These are phyloP conservation scores for Saturnispora zaruensis DNA, from an alignment of 805 yeast genomes.

Conservation along the genomic window DNA sequence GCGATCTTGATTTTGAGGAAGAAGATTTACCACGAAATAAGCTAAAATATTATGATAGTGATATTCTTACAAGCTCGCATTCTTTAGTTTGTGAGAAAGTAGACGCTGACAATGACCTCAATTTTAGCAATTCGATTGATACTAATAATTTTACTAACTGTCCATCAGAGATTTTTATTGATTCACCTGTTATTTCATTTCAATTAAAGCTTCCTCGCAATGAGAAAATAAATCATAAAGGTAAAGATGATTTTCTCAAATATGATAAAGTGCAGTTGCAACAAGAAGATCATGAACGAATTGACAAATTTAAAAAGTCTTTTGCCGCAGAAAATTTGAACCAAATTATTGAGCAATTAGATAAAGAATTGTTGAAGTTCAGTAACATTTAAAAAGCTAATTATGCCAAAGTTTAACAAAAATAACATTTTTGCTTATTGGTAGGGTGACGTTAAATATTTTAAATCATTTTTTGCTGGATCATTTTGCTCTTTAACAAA, in stretches of 20 bases:
- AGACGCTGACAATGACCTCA: background rate
- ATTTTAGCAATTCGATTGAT: background rate
- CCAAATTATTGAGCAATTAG: background rate
- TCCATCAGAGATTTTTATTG: background rate
- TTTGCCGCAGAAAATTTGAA: background rate
- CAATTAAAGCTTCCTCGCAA: background rate
- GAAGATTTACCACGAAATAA: constrained; percentile 23
- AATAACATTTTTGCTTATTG: no score
- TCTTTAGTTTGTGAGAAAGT: background rate
- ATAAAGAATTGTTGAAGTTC: background rate
- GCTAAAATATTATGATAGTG: background rate
- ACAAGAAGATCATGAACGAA: background rate
- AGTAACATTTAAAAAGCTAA: background rate
- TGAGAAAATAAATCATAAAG: constrained; percentile 11
- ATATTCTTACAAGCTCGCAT: background rate
- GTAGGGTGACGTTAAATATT: no score
- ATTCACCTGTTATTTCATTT: constrained; percentile 3
- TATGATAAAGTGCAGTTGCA: background rate
- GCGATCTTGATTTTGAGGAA: constrained; percentile 30
- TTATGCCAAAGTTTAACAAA: no score
- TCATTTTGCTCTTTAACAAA: no score
- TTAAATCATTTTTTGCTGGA: no score
- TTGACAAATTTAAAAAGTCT: background rate
- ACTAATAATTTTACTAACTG: background rate
- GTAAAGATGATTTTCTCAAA: constrained; percentile 11